These are phyloP conservation scores for Penicillium arizonense DNA, from an alignment of 495 filamentous ascomycete species.

Conservation along the genomic window DNA sequence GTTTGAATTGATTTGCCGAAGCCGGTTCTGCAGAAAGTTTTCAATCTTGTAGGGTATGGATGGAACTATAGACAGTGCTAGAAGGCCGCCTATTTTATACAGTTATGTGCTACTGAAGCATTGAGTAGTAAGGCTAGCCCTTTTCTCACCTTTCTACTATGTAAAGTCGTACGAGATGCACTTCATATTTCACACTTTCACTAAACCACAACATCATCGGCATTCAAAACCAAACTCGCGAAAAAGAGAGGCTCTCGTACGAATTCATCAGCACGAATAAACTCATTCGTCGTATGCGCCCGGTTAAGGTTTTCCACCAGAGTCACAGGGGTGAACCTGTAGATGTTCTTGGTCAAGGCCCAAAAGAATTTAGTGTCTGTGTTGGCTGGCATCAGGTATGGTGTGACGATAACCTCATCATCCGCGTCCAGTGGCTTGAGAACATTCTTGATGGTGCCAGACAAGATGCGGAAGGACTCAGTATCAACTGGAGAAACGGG, in stretches of 20 bases:
- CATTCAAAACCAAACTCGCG: conserved; percentile 15
- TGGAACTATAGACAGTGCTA: too few species aligned
- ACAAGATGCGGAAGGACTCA: conserved; percentile 40
- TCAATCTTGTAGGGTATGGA: too few species aligned
- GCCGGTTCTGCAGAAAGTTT: not conserved
- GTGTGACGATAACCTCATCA: conserved; percentile 45
- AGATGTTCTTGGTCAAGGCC: conserved; percentile 56
- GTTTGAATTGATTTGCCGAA: not conserved
- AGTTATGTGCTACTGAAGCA: too few species aligned
- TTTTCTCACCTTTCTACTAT: not conserved
- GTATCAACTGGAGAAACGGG: conserved; percentile 53
- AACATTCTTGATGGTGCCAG: conserved; percentile 54
- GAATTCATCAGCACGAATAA: conserved; percentile 24
- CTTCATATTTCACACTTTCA: not conserved
- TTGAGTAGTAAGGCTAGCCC: not conserved
- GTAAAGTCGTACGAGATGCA: not conserved
- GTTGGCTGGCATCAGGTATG: conserved; percentile 61
- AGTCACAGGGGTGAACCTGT: conserved; percentile 45
- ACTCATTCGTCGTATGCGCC: conserved; percentile 54
- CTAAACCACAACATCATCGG: conserved; percentile 10
- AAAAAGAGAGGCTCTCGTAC: conserved; percentile 16
- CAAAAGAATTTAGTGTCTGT: conserved; percentile 63
- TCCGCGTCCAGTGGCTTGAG: conserved; percentile 48
- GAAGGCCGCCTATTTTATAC: too few species aligned
- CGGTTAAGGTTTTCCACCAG: conserved; percentile 31